Percentiles rank a stretch among this genome's conserved stretches.
phyloP scores from a whole-genome alignment of 129 eudicot genomes.

The Lonicera japonica region DNA sequence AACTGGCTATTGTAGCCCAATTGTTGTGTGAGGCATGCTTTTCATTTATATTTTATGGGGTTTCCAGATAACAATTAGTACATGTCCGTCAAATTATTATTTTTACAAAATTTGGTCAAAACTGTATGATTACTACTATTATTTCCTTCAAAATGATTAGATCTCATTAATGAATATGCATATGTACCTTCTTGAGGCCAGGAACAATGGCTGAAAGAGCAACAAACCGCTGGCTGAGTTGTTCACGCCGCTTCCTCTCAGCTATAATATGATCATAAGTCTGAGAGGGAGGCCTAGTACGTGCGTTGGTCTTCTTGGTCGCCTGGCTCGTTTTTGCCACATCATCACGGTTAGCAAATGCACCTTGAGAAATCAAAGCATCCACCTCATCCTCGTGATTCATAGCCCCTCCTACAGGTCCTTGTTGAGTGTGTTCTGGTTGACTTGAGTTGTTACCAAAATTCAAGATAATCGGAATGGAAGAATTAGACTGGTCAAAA shows the following conservation, averaged over 20 bases:
- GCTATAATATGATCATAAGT: conserved; percentile 18
- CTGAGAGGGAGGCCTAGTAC: not conserved
- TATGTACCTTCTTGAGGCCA: conserved; percentile 20
- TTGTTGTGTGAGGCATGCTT: too few relatives aligned
- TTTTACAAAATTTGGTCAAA: too few relatives aligned
- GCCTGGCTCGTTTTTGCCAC: not conserved
- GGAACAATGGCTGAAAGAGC: conserved; percentile 18
- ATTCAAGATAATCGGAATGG: not conserved
- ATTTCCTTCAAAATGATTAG: too few relatives aligned
- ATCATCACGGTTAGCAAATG: not conserved
- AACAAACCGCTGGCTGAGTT: conserved; percentile 23
- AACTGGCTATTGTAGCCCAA: too few relatives aligned
- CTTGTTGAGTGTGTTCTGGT: not conserved
- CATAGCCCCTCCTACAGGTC: not conserved
- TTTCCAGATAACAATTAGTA: too few relatives aligned
- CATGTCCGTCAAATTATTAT: too few relatives aligned
- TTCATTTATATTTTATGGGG: too few relatives aligned
- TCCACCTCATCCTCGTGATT: not conserved
- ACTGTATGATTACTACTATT: too few relatives aligned
- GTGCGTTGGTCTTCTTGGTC: not conserved
- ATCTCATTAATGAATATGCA: not conserved
- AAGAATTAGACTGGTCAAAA: not conserved
- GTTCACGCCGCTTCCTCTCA: conserved; percentile 22
- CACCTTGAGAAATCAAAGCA: not conserved
- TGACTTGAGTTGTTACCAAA: not conserved